A percentile compares a stretch with the other conserved stretches of the same genome.
Conservation (phyloP, 108 stramenopile species). For the Mayamaea pseudoterrestris region DNA sequence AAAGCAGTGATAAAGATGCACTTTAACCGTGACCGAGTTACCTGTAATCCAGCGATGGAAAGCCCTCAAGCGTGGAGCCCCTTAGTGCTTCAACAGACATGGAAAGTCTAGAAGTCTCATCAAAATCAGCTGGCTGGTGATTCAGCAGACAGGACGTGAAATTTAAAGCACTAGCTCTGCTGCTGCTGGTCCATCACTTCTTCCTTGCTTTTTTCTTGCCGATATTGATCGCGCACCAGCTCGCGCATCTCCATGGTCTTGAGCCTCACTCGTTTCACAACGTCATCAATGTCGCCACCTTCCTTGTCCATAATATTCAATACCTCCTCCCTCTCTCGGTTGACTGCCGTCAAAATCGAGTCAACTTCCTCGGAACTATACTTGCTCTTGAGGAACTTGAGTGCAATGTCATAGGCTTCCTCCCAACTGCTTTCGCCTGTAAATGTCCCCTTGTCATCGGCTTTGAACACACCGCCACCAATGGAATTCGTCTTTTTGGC, state of each 20-base stretch:
- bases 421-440: constrained; percentile 23
- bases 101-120: too few species aligned
- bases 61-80: too few species aligned
- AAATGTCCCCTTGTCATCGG: constrained; percentile 22
- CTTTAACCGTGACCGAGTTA: too few species aligned
- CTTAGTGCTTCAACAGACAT: too few species aligned
- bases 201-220: constrained; percentile 1
- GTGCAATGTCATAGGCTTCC: constrained; percentile 49
- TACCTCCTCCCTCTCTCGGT: constrained; percentile 53
- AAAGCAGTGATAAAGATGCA: too few species aligned
- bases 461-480: constrained; percentile 27
- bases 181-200: too few species aligned
- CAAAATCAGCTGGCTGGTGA: too few species aligned
- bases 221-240: constrained; percentile 8
- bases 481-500: constrained; percentile 31
- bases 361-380: constrained; percentile 61
- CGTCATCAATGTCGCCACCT: constrained; percentile 67
- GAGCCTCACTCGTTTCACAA: constrained; percentile 37
- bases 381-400: constrained; percentile 38
- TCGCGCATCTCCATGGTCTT: constrained; percentile 52
- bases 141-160: too few species aligned
- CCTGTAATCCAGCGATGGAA: too few species aligned
- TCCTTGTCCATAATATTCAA: constrained; percentile 58
- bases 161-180: too few species aligned
- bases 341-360: constrained; percentile 58